Base-by-base conservation (phyloP, 108 stramenopile genomes). In the Skeletonema menzelii region DNA sequence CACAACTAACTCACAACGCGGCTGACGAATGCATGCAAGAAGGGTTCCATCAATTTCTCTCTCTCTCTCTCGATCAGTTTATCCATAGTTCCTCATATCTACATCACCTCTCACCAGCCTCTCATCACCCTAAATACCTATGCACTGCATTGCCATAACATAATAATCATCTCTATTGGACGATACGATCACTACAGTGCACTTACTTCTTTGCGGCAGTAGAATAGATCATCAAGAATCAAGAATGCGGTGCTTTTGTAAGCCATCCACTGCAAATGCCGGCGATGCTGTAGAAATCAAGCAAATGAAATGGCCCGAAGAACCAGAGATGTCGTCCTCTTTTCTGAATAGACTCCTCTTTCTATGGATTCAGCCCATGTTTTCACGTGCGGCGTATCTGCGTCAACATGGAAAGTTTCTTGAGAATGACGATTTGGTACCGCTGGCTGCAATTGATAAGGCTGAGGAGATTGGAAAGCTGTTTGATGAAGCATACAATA, bases 281-380 rank as follows among this genome's bases (percentile, higher is more conserved):
- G 10, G 8, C 49, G n/a, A 22, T 10, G 8, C 22, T 10, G 49
- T 22, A 38, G 37, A 66, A 68, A 35, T 70, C 68, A 17, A 59
- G 22, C 72, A 72, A 17, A 65, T 80, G 20, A 44, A 59, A 69
- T 80, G 79, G 79, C 13, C 8, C 20, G 12, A 37, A 10, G 68
- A 80, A 15, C 88, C 88, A 0, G 91, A 91, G 69, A 81, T 77
- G 42, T 44, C 72, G 27, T 72, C 88, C 30, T 85, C 67, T 65
- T 42, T 89, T 31, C 49, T 84, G 4, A 85, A 73, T 24, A 42
- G 74, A 12, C 63, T 89, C 30, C 12, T 76, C 55, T 91, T 86
- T 70, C 49, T 75, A 11, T 91, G 91, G 91, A 60, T 72, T 26
- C 85, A 82, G 27, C 87, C 87, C n/a, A 82, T 91, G 62, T 91